Evolutionary conservation across 805 yeast species (phyloP).

Genomic region (Wickerhamiella australiensis): DNA sequence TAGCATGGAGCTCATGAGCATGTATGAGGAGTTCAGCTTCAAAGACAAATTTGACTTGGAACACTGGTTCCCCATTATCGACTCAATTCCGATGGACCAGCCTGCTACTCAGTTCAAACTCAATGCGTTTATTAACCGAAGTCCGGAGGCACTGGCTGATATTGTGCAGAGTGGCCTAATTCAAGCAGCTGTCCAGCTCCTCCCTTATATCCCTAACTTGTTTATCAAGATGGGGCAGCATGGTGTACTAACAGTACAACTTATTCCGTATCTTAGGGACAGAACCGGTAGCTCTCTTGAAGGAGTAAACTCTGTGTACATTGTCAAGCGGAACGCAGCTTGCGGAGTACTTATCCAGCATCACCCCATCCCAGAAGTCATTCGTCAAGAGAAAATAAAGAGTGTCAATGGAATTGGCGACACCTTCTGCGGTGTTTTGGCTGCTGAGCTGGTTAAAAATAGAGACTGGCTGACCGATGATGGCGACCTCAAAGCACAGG

Average conservation of each 20-base stretch:
- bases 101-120: slow-evolving; percentile 23
- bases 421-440: slow-evolving; percentile 54
- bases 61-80: slow-evolving; percentile 65
- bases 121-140: slow-evolving; percentile 20
- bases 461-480: slow-evolving; percentile 26
- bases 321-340: slow-evolving; percentile 17
- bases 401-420: slow-evolving; percentile 90
- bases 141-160: slow-evolving; percentile 22
- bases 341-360: slow-evolving; percentile 54
- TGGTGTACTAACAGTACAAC: slow-evolving; percentile 43
- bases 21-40: slow-evolving; percentile 39
- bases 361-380: slow-evolving; percentile 34
- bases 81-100: slow-evolving; percentile 38
- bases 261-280: slow-evolving; percentile 23
- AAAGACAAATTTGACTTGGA: slow-evolving; percentile 41
- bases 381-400: slow-evolving; percentile 31
- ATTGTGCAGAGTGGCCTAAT: slow-evolving; percentile 31
- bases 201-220: slow-evolving; percentile 61
- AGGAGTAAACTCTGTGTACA: slow-evolving; percentile 19
- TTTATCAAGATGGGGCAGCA: slow-evolving; percentile 54
- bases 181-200: slow-evolving; percentile 57
- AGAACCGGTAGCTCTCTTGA: slow-evolving; percentile 21
- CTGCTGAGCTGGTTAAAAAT: slow-evolving; percentile 32
- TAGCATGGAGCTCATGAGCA: slow-evolving; percentile 41
- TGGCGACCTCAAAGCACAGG: slow-evolving; percentile 24